Evolutionary conservation across 352 stramenopile species (phyloP).

Genomic region (Peronospora belbahrii): DNA sequence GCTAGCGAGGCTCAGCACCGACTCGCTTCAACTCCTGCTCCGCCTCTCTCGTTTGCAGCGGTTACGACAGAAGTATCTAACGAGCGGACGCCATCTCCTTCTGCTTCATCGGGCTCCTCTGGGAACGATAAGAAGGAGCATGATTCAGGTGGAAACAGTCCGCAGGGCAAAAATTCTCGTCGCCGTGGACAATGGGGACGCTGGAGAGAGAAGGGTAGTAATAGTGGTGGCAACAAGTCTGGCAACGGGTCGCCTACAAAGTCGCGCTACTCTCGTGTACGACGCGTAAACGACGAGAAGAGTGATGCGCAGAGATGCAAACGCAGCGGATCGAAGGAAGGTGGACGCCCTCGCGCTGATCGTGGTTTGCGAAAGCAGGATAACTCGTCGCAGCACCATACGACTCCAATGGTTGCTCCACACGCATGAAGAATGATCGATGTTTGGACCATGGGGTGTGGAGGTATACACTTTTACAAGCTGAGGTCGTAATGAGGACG

Average conservation of each 20-base stretch:
- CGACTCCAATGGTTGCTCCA: slow-evolving; percentile 24
- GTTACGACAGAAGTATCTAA: slow-evolving; percentile 21
- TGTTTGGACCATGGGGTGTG: slow-evolving; percentile 1
- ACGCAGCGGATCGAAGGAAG: slow-evolving; percentile 28
- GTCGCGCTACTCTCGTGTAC: slow-evolving; percentile 24
- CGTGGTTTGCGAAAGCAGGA: slow-evolving; percentile 33
- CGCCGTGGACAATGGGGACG: slow-evolving; percentile 32
- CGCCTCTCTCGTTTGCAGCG: slow-evolving; percentile 47
- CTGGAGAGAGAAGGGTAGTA: slow-evolving; percentile 32
- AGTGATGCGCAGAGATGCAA: slow-evolving; percentile 12
- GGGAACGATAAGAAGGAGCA: slow-evolving; percentile 18
- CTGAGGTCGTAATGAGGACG: too few relatives aligned
- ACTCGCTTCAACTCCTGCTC: slow-evolving; percentile 19
- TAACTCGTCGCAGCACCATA: slow-evolving; percentile 16
- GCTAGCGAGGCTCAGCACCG: slow-evolving; percentile 11
- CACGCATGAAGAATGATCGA: slow-evolving; percentile 20
- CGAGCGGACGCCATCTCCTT: slow-evolving; percentile 19
- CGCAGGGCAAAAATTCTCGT: slow-evolving; percentile 24
- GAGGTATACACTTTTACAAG: too few relatives aligned
- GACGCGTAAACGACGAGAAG: slow-evolving; percentile 27
- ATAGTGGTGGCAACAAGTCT: slow-evolving; percentile 24
- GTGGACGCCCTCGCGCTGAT: slow-evolving; percentile 31
- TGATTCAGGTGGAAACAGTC: slow-evolving; percentile 9
- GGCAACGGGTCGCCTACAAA: slow-evolving; percentile 26
- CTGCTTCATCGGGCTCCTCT: slow-evolving; percentile 19